Conservation (phyloP, 805 yeast genomes). For the Yarrowia porcina region DNA sequence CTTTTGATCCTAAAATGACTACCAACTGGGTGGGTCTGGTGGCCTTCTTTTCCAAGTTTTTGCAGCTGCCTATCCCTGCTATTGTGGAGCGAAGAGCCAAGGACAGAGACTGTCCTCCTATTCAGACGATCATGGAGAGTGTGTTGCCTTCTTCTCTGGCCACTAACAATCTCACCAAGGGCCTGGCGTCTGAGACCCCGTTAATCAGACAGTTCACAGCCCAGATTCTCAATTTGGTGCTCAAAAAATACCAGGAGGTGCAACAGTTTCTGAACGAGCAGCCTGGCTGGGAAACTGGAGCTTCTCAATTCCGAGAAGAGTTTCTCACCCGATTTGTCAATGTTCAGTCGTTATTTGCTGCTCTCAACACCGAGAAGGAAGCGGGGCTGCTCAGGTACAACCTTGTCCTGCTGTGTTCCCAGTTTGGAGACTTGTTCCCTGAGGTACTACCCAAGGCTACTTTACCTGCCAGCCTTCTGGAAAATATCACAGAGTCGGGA, state of each 20-base stretch:
- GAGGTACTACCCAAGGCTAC: conserved; percentile 4
- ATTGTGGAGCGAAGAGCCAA: conserved; percentile 38
- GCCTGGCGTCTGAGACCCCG: conserved; percentile 49
- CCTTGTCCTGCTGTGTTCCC: not conserved
- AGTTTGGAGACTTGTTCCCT: conserved; percentile 2
- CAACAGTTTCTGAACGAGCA: conserved; percentile 40
- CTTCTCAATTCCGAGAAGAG: conserved; percentile 38
- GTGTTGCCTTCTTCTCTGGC: conserved; percentile 65
- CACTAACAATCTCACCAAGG: conserved; percentile 53
- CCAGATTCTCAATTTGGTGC: conserved; percentile 53
- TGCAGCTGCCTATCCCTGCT: conserved; percentile 55
- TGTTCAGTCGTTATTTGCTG: not conserved
- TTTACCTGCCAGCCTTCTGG: not conserved
- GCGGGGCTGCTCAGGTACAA: conserved; percentile 3
- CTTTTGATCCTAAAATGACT: conserved; percentile 73
- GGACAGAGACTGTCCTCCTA: conserved; percentile 28
- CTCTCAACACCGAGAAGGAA: not conserved
- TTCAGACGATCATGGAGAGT: conserved; percentile 47
- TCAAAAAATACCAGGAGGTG: conserved; percentile 53
- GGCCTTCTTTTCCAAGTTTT: conserved; percentile 54
- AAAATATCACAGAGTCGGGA: not conserved
- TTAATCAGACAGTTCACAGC: conserved; percentile 62
- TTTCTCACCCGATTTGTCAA: conserved; percentile 30
- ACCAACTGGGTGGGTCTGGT: conserved; percentile 82
- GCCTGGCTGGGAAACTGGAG: conserved; percentile 43